Percentiles rank a stretch among this genome's conserved stretches.
Evolutionary conservation across 2,329 filamentous ascomycete genomes (phyloP).

Genomic region (Calonectria pseudoreteaudii): DNA sequence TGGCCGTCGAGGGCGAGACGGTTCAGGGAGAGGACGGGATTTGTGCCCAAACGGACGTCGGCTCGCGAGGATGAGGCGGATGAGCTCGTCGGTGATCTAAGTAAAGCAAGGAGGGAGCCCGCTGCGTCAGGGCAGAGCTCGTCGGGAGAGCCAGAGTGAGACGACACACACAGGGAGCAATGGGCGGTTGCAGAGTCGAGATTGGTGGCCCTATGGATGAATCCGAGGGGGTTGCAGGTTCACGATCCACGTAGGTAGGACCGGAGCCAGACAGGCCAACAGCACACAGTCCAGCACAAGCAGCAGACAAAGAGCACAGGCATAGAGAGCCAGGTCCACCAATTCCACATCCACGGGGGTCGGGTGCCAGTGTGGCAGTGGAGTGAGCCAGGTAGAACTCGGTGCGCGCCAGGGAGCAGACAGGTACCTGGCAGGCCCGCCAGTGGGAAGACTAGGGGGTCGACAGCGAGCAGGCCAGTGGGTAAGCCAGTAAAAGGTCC

Average conservation of each 20-base stretch:
- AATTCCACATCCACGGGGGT: constrained; percentile 24
- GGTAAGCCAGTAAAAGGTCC: constrained; percentile 30
- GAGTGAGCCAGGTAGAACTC: constrained; percentile 18
- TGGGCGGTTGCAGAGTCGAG: constrained; percentile 38
- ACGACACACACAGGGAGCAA: constrained; percentile 30
- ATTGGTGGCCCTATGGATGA: constrained; percentile 34
- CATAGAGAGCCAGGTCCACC: constrained; percentile 19
- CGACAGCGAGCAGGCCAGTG: constrained; percentile 38
- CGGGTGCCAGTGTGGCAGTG: constrained; percentile 26
- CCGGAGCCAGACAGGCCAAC: constrained; percentile 6
- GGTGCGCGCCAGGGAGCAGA: constrained; percentile 1
- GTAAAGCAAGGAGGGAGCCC: constrained; percentile 29
- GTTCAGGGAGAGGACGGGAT: constrained; percentile 29
- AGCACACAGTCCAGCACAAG: constrained; percentile 14
- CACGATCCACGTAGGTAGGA: constrained; percentile 42
- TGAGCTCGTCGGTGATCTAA: constrained; percentile 34
- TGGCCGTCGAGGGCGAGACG: constrained; percentile 20
- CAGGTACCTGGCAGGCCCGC: constrained; percentile 15
- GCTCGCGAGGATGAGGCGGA: constrained; percentile 39
- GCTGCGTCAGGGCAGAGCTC: constrained; percentile 31
- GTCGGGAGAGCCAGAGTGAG: constrained; percentile 28
- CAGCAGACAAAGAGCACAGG: constrained; percentile 10
- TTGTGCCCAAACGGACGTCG: constrained; percentile 37
- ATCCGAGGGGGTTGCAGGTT: constrained; percentile 42
- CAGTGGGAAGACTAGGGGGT: constrained; percentile 20